These are phyloP conservation scores for Sarocladium brachiariae DNA, from an alignment of 2,329 filamentous ascomycete species.

Conservation along the genomic window DNA sequence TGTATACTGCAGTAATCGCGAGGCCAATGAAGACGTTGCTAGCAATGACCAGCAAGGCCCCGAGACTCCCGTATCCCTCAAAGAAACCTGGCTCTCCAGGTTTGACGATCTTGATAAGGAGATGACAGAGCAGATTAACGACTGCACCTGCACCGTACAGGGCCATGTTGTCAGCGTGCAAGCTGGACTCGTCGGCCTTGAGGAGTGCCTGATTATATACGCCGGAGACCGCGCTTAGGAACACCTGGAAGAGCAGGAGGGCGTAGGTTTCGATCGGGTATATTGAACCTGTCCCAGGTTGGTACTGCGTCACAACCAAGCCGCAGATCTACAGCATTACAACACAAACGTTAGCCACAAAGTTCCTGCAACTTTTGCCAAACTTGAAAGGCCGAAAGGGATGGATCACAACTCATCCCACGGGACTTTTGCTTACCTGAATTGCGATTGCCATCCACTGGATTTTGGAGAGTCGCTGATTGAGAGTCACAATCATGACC, in stretches of 20 bases:
- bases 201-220: conserved; percentile 29
- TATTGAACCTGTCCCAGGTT: conserved; percentile 19
- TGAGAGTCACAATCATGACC: conserved; percentile 22
- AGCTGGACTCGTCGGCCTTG: conserved; percentile 23
- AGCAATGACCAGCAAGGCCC: conserved; percentile 21
- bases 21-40: conserved; percentile 10
- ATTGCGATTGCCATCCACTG: conserved; percentile 26
- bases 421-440: conserved; percentile 14
- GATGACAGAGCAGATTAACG: conserved; percentile 23
- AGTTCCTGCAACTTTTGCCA: too few relatives aligned
- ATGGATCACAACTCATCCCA: too few relatives aligned
- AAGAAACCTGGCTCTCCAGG: conserved; percentile 22
- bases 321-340: conserved; percentile 22
- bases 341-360: too few relatives aligned
- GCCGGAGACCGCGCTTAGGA: conserved; percentile 23
- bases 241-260: conserved; percentile 24
- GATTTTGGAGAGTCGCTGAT: conserved; percentile 20
- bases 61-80: conserved; percentile 19
- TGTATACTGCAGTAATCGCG: conserved; percentile 20
- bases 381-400: too few relatives aligned
- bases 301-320: conserved; percentile 24
- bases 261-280: conserved; percentile 24
- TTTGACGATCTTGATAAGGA: conserved; percentile 18
- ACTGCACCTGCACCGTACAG: conserved; percentile 23
- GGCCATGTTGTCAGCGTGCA: conserved; percentile 26